These are phyloP conservation scores for Candida anglica DNA, from an alignment of 805 yeast species.

Conservation along the genomic window DNA sequence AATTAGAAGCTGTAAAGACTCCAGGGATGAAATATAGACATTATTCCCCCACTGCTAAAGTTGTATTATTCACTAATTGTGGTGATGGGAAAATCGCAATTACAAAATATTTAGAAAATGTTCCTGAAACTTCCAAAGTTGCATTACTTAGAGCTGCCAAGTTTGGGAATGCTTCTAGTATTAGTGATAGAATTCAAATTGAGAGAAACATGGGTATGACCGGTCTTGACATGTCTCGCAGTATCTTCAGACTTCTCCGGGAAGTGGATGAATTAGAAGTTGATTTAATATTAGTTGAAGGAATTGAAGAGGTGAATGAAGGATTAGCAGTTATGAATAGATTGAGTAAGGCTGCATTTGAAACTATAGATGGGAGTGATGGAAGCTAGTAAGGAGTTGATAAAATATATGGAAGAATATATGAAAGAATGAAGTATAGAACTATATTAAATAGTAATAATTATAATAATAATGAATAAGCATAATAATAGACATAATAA, in stretches of 20 bases:
- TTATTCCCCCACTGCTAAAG: conserved; percentile 87
- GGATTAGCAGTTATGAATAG: conserved; percentile 96
- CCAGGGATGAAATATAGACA: conserved; percentile 99
- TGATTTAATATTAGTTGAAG: conserved; percentile 79
- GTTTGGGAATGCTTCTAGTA: conserved; percentile 23
- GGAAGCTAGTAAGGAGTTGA: neutral
- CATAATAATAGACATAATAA: too few relatives aligned
- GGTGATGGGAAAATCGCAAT: conserved; percentile 39
- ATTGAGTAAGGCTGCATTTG: conserved; percentile 75
- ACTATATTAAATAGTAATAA: neutral
- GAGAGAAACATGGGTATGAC: conserved; percentile 40
- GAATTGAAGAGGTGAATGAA: conserved; percentile 67
- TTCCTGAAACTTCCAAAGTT: conserved; percentile 24
- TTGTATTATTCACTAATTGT: conserved; percentile 56
- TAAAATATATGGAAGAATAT: too few relatives aligned
- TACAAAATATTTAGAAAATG: conserved; percentile 15
- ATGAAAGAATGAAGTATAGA: neutral
- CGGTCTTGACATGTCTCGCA: conserved; percentile 66
- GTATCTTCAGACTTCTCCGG: conserved; percentile 68
- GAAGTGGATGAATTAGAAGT: conserved; percentile 68
- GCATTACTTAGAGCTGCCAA: conserved; percentile 49
- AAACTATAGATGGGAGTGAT: conserved; percentile 22
- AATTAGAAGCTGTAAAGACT: conserved; percentile 70
- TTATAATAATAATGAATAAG: too few relatives aligned
- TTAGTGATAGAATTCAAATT: conserved; percentile 10